phyloP scores from a whole-genome alignment of 352 stramenopile species.

The Phytophthora kernoviae region DNA sequence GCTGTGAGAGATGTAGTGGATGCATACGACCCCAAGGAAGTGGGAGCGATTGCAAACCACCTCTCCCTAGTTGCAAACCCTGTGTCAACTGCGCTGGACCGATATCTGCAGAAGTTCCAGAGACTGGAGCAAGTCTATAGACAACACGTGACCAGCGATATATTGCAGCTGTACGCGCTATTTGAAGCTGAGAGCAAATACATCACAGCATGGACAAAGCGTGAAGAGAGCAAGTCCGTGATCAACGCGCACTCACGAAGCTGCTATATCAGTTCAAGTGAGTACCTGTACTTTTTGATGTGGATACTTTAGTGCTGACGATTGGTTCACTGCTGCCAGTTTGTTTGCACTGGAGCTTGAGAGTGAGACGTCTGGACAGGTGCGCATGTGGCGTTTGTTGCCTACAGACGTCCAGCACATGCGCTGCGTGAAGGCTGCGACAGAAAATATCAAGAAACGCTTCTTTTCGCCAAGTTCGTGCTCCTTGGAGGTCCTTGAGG shows the following conservation, averaged over 20 bases:
- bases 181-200: conserved; percentile 52
- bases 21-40: background rate
- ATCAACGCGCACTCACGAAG: conserved; percentile 40
- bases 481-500: conserved; percentile 67
- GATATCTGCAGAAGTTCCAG: conserved; percentile 32
- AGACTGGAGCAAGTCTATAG: conserved; percentile 35
- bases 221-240: conserved; percentile 32
- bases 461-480: conserved; percentile 37
- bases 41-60: conserved; percentile 2
- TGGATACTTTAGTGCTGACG: too few relatives aligned
- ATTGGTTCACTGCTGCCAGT: conserved; percentile 34
- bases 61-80: conserved; percentile 2
- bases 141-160: conserved; percentile 32
- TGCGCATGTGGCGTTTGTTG: conserved; percentile 55
- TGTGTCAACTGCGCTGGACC: conserved; percentile 11
- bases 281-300: too few relatives aligned
- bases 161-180: conserved; percentile 51
- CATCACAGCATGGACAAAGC: conserved; percentile 39
- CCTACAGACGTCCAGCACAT: conserved; percentile 52
- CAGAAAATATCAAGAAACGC: conserved; percentile 67
- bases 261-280: conserved; percentile 56
- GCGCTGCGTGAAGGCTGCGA: conserved; percentile 68
- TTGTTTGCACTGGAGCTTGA: conserved; percentile 69
- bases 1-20: conserved; percentile 8
- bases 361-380: conserved; percentile 60